phyloP scores from a whole-genome alignment of 2,329 filamentous ascomycete genomes.

The Exophiala aquamarina region DNA sequence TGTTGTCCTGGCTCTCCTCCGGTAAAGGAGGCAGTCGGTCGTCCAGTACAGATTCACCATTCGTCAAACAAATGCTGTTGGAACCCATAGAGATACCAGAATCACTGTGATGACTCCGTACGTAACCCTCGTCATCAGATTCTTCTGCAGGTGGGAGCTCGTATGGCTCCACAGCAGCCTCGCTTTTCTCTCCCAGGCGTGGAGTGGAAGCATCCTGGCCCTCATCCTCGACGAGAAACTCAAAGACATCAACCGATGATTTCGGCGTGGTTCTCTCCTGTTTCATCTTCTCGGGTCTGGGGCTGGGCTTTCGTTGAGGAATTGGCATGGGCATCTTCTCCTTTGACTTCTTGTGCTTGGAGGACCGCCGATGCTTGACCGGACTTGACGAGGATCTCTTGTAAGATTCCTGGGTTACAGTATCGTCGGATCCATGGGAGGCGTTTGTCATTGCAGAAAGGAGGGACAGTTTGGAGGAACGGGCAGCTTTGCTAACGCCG shows the following conservation, averaged over 20 bases:
- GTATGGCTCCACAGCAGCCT: background rate
- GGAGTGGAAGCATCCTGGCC: conserved; percentile 1
- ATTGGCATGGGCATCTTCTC: conserved; percentile 2
- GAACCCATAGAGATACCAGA: conserved; percentile 36
- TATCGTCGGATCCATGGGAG: conserved; percentile 28
- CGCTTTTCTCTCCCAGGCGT: conserved; percentile 5
- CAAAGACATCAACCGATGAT: conserved; percentile 25
- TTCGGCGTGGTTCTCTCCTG: conserved; percentile 19
- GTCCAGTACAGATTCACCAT: conserved; percentile 7
- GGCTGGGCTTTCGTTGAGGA: conserved; percentile 3
- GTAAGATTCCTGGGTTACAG: conserved; percentile 28
- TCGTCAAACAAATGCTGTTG: conserved; percentile 26
- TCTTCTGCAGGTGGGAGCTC: conserved; percentile 8
- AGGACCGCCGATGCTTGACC: conserved; percentile 12
- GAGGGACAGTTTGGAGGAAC: conserved; percentile 28
- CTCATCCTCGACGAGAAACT: conserved; percentile 24
- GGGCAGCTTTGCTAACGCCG: conserved; percentile 24
- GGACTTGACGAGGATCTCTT: conserved; percentile 19
- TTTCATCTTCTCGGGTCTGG: background rate
- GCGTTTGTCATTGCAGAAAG: conserved; percentile 25
- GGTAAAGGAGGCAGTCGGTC: conserved; percentile 13
- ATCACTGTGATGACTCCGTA: conserved; percentile 33
- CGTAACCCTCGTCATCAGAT: conserved; percentile 23
- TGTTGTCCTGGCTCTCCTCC: conserved; percentile 13
- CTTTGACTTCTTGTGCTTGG: conserved; percentile 11